Evolutionary conservation across 2,329 filamentous ascomycete genomes (phyloP), one percentile per base, ranked within the genome.

Genomic region (Ophiostoma triangulosporum): DNA sequence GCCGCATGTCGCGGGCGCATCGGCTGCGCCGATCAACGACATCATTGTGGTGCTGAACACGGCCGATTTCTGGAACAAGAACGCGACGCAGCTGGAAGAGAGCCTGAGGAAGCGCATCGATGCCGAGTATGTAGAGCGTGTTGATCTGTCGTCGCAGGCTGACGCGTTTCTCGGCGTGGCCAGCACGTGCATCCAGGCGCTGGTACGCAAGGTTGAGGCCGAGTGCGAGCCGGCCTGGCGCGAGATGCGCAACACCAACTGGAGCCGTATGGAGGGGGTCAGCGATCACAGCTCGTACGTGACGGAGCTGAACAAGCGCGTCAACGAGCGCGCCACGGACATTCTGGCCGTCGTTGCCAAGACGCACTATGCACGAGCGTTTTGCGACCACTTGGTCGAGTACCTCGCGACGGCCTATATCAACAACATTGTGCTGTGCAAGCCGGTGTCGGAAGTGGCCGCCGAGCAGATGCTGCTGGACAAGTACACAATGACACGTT

Each of bases 401-500:
- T 77, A 87, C 58, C 71, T 97, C 58, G 85, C 86, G 15, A 85
- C 76, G 54, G 77, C 81, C 1, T 97, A 93, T 65, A 79, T 96
- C 59, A 73, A 75, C 58, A 95, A 86, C 63, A 84, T 97, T 55
- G 88, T 94, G 40, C 86, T 88, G 64, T 95, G 89, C 68, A 83
- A 83, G 60, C 93, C 93, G 0, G 85, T 98, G 49, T 91, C 88
- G 5, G 93, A 97, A 69, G 87, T 89, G 53, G 93, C 90, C 12
- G 93, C 93, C 11, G 91, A 98, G 67, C 93, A 89, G 80, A 96
- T 98, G 89, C 76, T 97, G 20, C 80, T 98, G 4, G 93, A 98
- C 68, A 90, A 91, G 59, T 97, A 97, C 63, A 86, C 87, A 8
- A 73, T 95, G 22, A 90, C 88, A 55, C 89, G 91, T 63, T 80